Evolutionary conservation across 139 green algal species (phyloP), one percentile per base, ranked within the genome.

Genomic region (Deuterostichococcus epilithicus): DNA sequence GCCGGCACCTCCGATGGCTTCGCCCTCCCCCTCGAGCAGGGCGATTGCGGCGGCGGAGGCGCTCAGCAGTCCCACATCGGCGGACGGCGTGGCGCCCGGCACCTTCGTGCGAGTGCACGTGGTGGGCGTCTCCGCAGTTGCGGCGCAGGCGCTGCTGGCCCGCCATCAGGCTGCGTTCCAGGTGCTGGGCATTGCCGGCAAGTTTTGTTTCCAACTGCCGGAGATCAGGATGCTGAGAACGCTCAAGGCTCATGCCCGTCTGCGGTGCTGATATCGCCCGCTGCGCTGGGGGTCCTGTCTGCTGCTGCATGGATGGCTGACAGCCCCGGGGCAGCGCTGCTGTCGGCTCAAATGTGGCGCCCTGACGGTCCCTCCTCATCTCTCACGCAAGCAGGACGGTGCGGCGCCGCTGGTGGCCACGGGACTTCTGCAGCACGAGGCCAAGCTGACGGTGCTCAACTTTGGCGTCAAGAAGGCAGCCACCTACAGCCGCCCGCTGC

Each of bases 361-460:
- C 3, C 2, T 60, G 52, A 70, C 33, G 13, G 8, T 79, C 15
- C 10, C 13, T 15, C 8, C 8, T 68, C 18, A 70, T 18, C 65
- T 39, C n/a, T 4, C 23, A 71, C n/a, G 65, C 65, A 71, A 23
- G 72, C 76, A 85, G 77, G 77, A 82, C 22, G 23, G n/a, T n/a
- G 38, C 28, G 33, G 76, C 76, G 35, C 88, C 92, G 15, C 75
- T 97, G 45, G 78, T 90, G 0, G 87, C 81, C 1, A 88, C 84
- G 30, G 95, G 92, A 1, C 88, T 99, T 59, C 81, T 98, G 80
- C 88, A 94, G 82, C 93, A 99, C 79, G 95, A 99, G 88, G 84
- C 78, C 78, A 96, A 97, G 82, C 86, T 98, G 67, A 91, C 86
- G 13, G 92, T 99, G 44, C 73, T 97, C 65, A 91, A 98, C 82